Conservation (phyloP, 2,329 filamentous ascomycete species). For the Venturia aucupariae region DNA sequence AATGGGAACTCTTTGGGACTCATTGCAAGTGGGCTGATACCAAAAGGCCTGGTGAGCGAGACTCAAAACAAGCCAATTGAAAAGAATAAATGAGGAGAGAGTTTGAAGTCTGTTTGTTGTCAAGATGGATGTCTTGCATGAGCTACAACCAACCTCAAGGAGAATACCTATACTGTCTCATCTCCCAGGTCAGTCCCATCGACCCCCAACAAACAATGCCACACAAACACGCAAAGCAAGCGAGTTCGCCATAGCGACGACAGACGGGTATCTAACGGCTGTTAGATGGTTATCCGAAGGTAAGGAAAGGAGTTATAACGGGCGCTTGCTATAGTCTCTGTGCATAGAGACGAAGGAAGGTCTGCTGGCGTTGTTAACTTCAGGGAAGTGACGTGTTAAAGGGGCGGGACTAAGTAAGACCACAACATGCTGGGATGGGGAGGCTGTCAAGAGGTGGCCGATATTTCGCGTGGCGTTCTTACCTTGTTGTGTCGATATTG, state of each 20-base stretch:
- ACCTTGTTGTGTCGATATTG: slow-evolving; percentile 4
- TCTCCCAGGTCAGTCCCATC: not conserved
- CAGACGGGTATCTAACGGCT: not conserved
- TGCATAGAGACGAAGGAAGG: not conserved
- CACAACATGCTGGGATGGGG: not conserved
- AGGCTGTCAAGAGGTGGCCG: not conserved
- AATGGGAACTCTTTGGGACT: slow-evolving; percentile 2
- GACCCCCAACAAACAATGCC: not conserved
- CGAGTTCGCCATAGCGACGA: slow-evolving; percentile 1
- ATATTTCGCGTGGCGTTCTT: not conserved
- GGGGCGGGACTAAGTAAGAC: not conserved
- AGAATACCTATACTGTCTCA: not conserved
- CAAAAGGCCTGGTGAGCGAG: not conserved
- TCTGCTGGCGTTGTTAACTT: not conserved
- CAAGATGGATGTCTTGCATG: not conserved
- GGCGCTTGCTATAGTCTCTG: not conserved
- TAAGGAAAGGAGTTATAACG: not conserved
- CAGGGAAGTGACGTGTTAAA: slow-evolving; percentile 3
- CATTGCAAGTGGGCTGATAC: not conserved
- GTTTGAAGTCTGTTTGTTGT: not conserved
- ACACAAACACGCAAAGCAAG: not conserved
- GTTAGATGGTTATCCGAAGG: not conserved
- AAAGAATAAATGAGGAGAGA: not conserved
- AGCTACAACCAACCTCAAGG: not conserved
- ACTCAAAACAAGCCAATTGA: not conserved